Evolutionary conservation across 805 yeast genomes (phyloP).

Genomic region (Ogataea ganodermae): DNA sequence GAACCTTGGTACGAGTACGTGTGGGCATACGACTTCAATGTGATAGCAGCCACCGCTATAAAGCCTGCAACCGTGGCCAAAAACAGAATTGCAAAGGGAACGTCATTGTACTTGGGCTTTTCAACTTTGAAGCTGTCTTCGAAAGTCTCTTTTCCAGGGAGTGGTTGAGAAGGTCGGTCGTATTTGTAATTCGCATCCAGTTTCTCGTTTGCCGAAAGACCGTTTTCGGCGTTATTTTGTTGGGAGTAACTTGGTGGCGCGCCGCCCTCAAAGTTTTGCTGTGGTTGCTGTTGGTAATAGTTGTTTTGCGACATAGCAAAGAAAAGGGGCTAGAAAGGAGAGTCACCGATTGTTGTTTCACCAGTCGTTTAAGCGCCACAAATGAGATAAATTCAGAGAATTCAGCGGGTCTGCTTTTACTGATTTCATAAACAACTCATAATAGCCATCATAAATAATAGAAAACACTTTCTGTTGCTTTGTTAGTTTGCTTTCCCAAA

Average conservation of each 20-base stretch:
- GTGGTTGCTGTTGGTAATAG: slow-evolving; percentile 18
- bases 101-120: slow-evolving; percentile 66
- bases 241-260: slow-evolving; percentile 19
- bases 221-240: slow-evolving; percentile 11
- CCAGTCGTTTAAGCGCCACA: neutral
- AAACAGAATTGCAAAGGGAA: slow-evolving; percentile 62
- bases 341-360: too few species aligned
- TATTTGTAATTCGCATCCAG: slow-evolving; percentile 19
- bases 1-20: slow-evolving; percentile 60
- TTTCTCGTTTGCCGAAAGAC: slow-evolving; percentile 16
- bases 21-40: slow-evolving; percentile 61
- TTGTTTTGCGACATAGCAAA: slow-evolving; percentile 1
- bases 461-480: neutral
- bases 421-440: too few species aligned
- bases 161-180: slow-evolving; percentile 32
- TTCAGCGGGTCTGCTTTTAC: too few species aligned
- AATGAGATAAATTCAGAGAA: neutral
- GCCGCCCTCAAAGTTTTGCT: slow-evolving; percentile 6
- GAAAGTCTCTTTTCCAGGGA: slow-evolving; percentile 44
- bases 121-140: slow-evolving; percentile 69
- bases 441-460: too few species aligned
- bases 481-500: neutral
- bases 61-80: slow-evolving; percentile 56
- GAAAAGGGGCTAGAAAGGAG: neutral
- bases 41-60: slow-evolving; percentile 66